Base-by-base conservation (phyloP, 305 asterid species). In the Fraxinus sp. region DNA sequence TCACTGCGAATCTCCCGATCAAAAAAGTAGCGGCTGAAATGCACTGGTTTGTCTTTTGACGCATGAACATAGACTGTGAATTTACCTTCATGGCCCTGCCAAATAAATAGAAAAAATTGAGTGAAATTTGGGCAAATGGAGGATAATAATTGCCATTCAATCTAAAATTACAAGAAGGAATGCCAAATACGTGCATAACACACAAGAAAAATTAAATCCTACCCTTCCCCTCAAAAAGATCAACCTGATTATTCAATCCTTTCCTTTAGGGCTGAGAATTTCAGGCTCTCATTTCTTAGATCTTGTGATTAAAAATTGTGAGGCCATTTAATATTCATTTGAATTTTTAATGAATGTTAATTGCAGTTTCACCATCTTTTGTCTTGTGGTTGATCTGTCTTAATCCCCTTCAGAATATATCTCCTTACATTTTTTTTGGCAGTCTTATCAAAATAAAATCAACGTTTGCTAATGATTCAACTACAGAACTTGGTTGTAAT, bases 11-110 rank as follows among this genome's bases (percentile, higher is more conserved):
- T 92, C 88, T 97, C 99, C 39, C 98, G 95, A 77, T 93, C 88
- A 88, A 92, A 37, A 86, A 97, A 97, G 88, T 91, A 94, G 79
- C 98, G 99, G 93, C 98, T 97, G 86, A 92, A 93, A 92, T 97
- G 99, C 80, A 96, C 89, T 76, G 97, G 99, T 86, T 86, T 93
- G 78, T 91, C 97, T 91, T 91, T 92, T 82, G 98, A 96, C 16
- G 98, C 99, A 84, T 96, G 99, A 76, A 96, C 98, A 79, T 96
- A 93, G 55, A 96, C 91, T 73, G 98, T 91, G 89, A 96, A 96
- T 89, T 90, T 94, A 64, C 97, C 97, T 93, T 96, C 98, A 83
- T 97, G 92, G 41, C 99, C 99, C 99, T 97, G 94, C 83, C 87
- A 90, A 79, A 86, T 81, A 78, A 30, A 79, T 24, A 35, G 14